A percentile compares a stretch with the other conserved stretches of the same genome.
phyloP scores from a whole-genome alignment of 768 basidiomycete genomes.

The Amanita phalloides region DNA sequence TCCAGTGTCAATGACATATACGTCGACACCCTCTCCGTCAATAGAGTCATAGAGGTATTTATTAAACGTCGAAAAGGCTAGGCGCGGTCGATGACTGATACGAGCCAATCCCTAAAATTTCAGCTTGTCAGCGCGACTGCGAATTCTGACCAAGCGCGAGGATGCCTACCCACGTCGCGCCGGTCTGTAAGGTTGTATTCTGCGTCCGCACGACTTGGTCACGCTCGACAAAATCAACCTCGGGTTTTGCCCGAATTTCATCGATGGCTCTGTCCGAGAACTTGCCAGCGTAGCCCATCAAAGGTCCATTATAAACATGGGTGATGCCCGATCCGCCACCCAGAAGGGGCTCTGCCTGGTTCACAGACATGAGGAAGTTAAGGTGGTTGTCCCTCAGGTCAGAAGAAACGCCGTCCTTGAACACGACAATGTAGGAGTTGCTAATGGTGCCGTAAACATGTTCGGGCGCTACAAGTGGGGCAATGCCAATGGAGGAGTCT shows the following conservation, averaged over 20 bases:
- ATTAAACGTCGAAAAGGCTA: conserved; percentile 74
- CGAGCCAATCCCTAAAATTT: conserved; percentile 79
- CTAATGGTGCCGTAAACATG: conserved; percentile 67
- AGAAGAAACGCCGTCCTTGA: conserved; percentile 59
- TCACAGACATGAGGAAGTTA: conserved; percentile 62
- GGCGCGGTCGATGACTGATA: conserved; percentile 73
- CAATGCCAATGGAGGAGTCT: conserved; percentile 39
- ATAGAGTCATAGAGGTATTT: conserved; percentile 60
- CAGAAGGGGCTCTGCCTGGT: conserved; percentile 39
- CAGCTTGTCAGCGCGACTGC: conserved; percentile 10
- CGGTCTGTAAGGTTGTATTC: conserved; percentile 55
- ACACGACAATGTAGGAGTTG: conserved; percentile 91
- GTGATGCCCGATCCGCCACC: conserved; percentile 43
- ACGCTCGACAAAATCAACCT: conserved; percentile 86
- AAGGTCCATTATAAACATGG: conserved; percentile 69
- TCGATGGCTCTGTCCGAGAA: conserved; percentile 66
- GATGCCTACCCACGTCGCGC: conserved; percentile 77
- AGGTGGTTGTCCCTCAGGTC: conserved; percentile 63
- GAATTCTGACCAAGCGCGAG: background rate
- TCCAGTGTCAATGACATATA: conserved; percentile 81
- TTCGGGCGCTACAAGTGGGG: conserved; percentile 46
- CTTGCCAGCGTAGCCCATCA: conserved; percentile 73
- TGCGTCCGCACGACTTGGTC: conserved; percentile 75
- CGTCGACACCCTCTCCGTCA: conserved; percentile 93
- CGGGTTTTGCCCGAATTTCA: conserved; percentile 71